Evolutionary conservation across 495 filamentous ascomycete species (phyloP), one percentile per base, ranked within the genome.

Genomic region (Xylaria castorea): DNA sequence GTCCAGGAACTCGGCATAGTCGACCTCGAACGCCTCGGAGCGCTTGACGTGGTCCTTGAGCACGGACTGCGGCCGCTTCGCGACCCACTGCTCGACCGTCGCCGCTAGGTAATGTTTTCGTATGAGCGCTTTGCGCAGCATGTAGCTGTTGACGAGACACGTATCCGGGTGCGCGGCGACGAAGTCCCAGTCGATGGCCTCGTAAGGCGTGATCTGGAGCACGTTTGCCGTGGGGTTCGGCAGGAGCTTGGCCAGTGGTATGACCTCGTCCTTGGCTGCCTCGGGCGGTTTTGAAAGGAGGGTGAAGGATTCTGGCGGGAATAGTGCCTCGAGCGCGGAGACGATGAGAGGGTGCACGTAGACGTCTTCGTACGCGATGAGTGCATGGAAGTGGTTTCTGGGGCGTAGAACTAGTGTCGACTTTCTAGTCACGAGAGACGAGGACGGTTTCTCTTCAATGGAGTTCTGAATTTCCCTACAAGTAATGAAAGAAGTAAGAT

Each of bases 81-180:
- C 87, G 16, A 92, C 82, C 92, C 94, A 97, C 74, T 90, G 90
- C 51, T 89, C 83, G 46, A 97, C 87, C 0, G 95, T 97, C 20
- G 90, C 89, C 6, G 90, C 88, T 4, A 99, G 87, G 79, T 94
- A 97, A 79, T 99, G 96, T 80, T 99, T 99, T 62, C 96, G 89
- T 76, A 98, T 97, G n/a, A 99, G 83, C 1, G 96, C 96, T 86
- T 98, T 98, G 76, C 96, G 94, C 80, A 97, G 95, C 76, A 97
- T 89, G 78, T 97, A 98, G 72, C 91, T 90, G 79, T 96, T 97
- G 44, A 89, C 84, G 6, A 94, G 86, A 53, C 85, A 89, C 1
- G 87, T 89, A 14, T 75, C 78, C 0, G 92, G 82, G 73, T 92
- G 84, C 9, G 82, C 78, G 69, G 93, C 83, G 57, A 91, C 83